Evolutionary conservation across 371 early-diverging fungal species (phyloP).

Genomic region (Actinomucor elegans): DNA sequence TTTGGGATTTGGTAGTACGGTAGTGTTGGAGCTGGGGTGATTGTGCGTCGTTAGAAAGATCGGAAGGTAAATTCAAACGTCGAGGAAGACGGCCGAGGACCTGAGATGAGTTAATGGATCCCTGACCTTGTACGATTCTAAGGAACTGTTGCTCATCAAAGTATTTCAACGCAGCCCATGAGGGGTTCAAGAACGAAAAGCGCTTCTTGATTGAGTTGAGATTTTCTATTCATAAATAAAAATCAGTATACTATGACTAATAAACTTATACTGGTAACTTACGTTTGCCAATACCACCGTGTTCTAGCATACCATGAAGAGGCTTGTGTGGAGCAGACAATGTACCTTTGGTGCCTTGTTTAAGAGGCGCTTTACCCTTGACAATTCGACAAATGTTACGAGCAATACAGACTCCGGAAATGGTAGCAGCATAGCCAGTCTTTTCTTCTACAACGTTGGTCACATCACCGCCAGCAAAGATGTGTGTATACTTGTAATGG

Average conservation of each 20-base stretch:
- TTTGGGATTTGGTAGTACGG: background rate
- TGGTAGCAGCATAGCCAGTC: constrained; percentile 62
- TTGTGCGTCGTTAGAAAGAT: background rate
- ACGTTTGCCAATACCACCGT: constrained; percentile 54
- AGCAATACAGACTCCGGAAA: constrained; percentile 55
- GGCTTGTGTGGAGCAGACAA: constrained; percentile 39
- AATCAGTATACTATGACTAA: no score
- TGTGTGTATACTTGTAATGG: constrained; percentile 53
- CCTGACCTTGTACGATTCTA: constrained; percentile 33
- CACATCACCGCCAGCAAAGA: constrained; percentile 74
- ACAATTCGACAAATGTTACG: constrained; percentile 50
- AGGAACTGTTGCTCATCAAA: constrained; percentile 41
- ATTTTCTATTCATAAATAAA: constrained; percentile 11
- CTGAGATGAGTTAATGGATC: constrained; percentile 22
- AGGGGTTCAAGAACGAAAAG: constrained; percentile 35
- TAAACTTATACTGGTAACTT: constrained; percentile 7
- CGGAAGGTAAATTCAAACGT: constrained; percentile 21
- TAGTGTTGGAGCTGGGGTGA: constrained; percentile 9
- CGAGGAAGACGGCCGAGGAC: constrained; percentile 30
- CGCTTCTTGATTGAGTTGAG: constrained; percentile 24
- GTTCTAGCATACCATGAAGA: constrained; percentile 37
- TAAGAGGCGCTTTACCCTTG: constrained; percentile 46
- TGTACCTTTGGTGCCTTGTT: constrained; percentile 44
- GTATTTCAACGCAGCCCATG: constrained; percentile 41
- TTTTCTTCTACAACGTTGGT: constrained; percentile 63